Conservation (phyloP, 352 stramenopile species). For the Phytophthora pluvialis region DNA sequence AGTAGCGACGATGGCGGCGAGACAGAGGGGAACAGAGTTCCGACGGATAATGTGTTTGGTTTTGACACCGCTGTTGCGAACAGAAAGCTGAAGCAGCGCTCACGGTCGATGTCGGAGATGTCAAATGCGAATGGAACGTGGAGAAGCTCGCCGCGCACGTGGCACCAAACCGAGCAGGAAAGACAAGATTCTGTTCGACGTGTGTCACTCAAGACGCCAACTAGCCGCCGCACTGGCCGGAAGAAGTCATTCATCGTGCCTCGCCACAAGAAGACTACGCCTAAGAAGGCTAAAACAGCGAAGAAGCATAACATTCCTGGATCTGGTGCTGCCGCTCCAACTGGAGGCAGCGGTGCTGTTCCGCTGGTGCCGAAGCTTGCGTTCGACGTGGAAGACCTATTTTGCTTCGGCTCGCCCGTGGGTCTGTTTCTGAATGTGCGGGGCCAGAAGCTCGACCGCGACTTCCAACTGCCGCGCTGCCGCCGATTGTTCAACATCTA, state of each 20-base stretch:
- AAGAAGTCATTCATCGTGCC: constrained; percentile 18
- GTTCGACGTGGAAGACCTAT: constrained; percentile 88
- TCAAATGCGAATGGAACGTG: constrained; percentile 20
- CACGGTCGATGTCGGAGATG: constrained; percentile 54
- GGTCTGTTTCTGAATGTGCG: constrained; percentile 93
- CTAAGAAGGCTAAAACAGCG: constrained; percentile 17
- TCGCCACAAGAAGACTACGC: constrained; percentile 33
- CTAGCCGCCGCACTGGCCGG: constrained; percentile 8
- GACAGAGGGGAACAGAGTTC: not conserved
- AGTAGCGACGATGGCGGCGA: constrained; percentile 28
- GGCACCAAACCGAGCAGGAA: constrained; percentile 9
- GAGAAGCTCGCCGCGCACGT: constrained; percentile 25
- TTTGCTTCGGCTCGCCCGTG: constrained; percentile 92
- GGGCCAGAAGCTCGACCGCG: constrained; percentile 73
- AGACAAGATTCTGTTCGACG: constrained; percentile 10
- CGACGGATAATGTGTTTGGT: constrained; percentile 33
- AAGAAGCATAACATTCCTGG: constrained; percentile 29
- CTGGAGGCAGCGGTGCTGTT: constrained; percentile 11
- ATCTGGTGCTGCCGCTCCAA: constrained; percentile 16
- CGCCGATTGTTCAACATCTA: constrained; percentile 95
- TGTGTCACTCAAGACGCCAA: constrained; percentile 11
- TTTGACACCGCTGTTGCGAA: constrained; percentile 42
- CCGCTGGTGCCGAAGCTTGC: constrained; percentile 62
- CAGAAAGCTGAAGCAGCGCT: constrained; percentile 42
- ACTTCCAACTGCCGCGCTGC: constrained; percentile 85